These are phyloP conservation scores for Glycine latifolia DNA, from an alignment of 306 rosid genomes.

Conservation along the genomic window DNA sequence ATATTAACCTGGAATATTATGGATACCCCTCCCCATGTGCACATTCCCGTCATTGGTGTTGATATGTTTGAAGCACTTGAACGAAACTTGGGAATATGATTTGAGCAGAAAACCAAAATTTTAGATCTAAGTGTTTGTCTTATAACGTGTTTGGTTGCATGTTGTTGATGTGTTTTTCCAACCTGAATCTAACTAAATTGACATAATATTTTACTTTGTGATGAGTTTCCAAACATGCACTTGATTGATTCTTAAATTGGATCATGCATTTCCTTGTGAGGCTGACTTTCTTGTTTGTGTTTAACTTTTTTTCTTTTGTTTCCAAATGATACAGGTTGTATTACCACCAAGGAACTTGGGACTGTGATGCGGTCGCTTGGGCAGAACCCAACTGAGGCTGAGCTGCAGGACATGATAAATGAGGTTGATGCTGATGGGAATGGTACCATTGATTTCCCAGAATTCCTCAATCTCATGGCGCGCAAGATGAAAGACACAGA, in stretches of 20 bases:
- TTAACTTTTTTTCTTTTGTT: neutral
- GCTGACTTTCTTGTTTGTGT: conserved; percentile 23
- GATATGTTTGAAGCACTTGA: conserved; percentile 15
- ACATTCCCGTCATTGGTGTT: neutral
- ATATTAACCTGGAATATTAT: neutral
- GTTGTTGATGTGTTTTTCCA: neutral
- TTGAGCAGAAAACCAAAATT: neutral
- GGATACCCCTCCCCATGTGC: neutral
- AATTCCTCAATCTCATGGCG: conserved; percentile 86
- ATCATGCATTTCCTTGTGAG: conserved; percentile 1
- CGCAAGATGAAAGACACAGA: conserved; percentile 87
- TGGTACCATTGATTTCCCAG: conserved; percentile 85
- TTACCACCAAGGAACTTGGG: conserved; percentile 86
- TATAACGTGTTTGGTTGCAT: neutral
- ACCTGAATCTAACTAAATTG: neutral
- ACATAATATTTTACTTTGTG: neutral
- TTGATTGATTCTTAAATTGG: neutral
- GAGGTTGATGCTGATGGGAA: conserved; percentile 90
- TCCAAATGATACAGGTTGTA: conserved; percentile 60
- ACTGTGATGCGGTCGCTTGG: conserved; percentile 87
- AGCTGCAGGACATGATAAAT: conserved; percentile 84
- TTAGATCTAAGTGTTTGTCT: neutral
- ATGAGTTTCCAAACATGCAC: neutral
- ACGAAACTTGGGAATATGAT: neutral
- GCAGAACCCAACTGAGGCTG: conserved; percentile 88